A percentile compares a stretch with the other conserved stretches of the same genome.
phyloP scores from a whole-genome alignment of 2,329 filamentous ascomycete genomes.

The Microdochium trichocladiopsis region DNA sequence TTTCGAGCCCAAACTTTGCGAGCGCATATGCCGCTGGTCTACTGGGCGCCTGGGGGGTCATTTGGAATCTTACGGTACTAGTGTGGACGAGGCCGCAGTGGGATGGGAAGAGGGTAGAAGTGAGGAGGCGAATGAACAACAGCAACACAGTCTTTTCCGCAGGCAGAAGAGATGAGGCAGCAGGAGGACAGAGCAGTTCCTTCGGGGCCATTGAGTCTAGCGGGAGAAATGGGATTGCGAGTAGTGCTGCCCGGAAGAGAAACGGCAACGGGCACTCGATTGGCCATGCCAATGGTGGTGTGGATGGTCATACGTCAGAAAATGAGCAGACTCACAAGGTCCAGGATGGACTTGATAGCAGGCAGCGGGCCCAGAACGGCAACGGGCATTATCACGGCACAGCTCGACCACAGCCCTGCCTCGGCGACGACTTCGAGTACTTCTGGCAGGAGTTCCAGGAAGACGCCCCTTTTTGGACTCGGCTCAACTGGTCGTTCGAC shows the following conservation, averaged over 20 bases:
- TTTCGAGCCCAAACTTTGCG: conserved; percentile 44
- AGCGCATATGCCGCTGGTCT: conserved; percentile 44
- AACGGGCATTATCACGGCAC: not conserved
- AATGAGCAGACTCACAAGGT: too few species aligned
- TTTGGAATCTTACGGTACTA: conserved; percentile 41
- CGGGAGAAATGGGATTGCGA: not conserved
- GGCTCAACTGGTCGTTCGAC: conserved; percentile 49
- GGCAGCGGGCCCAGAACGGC: not conserved
- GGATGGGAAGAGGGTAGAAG: conserved; percentile 44
- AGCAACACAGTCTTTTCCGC: not conserved
- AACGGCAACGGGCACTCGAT: conserved; percentile 5
- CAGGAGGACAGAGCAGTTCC: too few species aligned
- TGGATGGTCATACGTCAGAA: not conserved
- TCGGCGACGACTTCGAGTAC: conserved; percentile 35
- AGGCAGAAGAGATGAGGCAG: not conserved
- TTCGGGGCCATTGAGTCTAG: not conserved
- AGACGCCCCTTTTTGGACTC: conserved; percentile 35
- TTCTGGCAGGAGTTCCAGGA: conserved; percentile 55
- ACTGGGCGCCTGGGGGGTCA: conserved; percentile 39
- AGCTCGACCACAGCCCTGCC: conserved; percentile 2
- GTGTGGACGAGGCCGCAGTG: conserved; percentile 49
- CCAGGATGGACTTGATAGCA: not conserved
- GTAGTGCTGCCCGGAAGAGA: not conserved
- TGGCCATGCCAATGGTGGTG: conserved; percentile 3
- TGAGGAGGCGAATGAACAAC: conserved; percentile 12